Percentiles rank a stretch among this genome's conserved stretches.
These are phyloP conservation scores for Albizia julibrissin DNA, from an alignment of 306 rosid genomes.

Conservation along the genomic window DNA sequence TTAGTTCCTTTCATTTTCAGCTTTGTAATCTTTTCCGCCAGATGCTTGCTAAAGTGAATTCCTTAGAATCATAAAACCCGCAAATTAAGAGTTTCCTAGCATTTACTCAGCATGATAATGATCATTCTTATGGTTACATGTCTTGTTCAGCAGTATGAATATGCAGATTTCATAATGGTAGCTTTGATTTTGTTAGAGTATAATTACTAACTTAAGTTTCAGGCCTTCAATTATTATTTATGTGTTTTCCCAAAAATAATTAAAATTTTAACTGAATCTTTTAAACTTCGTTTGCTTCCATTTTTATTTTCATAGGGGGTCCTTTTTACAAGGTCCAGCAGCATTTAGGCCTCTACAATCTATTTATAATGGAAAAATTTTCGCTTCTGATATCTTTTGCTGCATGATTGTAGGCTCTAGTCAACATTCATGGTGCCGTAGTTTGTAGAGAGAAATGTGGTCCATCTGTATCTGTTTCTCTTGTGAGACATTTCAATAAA, in stretches of 20 bases:
- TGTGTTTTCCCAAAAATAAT: neutral
- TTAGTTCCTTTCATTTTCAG: neutral
- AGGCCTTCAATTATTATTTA: slow-evolving; percentile 19
- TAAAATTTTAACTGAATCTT: slow-evolving; percentile 15
- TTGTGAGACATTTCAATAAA: slow-evolving; percentile 57
- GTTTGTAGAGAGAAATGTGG: slow-evolving; percentile 87
- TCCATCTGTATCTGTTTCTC: slow-evolving; percentile 74
- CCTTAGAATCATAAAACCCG: slow-evolving; percentile 17
- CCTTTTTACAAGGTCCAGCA: slow-evolving; percentile 12
- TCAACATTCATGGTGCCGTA: slow-evolving; percentile 76
- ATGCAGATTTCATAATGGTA: slow-evolving; percentile 10
- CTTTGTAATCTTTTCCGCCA: slow-evolving; percentile 1
- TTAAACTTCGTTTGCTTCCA: slow-evolving; percentile 6
- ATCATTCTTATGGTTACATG: slow-evolving; percentile 3
- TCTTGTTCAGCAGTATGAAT: slow-evolving; percentile 9
- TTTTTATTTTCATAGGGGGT: slow-evolving; percentile 23
- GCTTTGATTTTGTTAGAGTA: slow-evolving; percentile 13
- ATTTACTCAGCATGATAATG: slow-evolving; percentile 18
- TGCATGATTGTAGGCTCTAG: slow-evolving; percentile 67
- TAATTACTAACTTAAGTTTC: neutral
- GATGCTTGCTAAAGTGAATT: slow-evolving; percentile 33
- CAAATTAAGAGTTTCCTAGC: slow-evolving; percentile 14
- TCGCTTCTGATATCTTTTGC: slow-evolving; percentile 27
- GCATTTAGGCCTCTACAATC: neutral
- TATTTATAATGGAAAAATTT: slow-evolving; percentile 8